These are phyloP conservation scores for Aciculoconidium aculeatum DNA, from an alignment of 805 yeast genomes.

Conservation along the genomic window DNA sequence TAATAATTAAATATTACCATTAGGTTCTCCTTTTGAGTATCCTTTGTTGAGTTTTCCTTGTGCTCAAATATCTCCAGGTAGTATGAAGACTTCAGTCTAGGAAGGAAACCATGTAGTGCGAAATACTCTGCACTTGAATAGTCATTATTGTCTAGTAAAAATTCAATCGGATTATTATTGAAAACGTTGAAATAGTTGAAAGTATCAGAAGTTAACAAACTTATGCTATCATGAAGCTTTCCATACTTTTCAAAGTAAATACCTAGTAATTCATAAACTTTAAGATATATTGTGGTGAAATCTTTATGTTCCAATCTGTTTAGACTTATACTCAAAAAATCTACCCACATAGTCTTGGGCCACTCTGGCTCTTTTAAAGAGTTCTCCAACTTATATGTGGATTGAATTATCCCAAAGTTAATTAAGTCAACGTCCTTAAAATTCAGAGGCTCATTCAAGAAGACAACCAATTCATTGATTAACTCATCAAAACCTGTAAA, in stretches of 20 bases:
- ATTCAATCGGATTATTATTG: conserved; percentile 1
- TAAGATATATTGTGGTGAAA: conserved; percentile 24
- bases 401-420: conserved; percentile 21
- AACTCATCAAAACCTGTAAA: conserved; percentile 19
- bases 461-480: conserved; percentile 17
- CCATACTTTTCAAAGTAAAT: neutral
- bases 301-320: conserved; percentile 22
- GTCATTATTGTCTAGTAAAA: conserved; percentile 20
- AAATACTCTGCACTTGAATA: conserved; percentile 29
- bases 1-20: neutral
- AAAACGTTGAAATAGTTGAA: conserved; percentile 1
- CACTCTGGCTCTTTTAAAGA: conserved; percentile 21
- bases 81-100: conserved; percentile 7
- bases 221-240: neutral
- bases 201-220: neutral
- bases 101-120: conserved; percentile 17
- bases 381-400: conserved; percentile 26
- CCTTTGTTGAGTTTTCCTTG: conserved; percentile 1
- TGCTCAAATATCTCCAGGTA: neutral
- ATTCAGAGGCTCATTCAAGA: conserved; percentile 10
- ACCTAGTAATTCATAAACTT: conserved; percentile 28
- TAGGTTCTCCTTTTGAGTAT: neutral
- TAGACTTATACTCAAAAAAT: conserved; percentile 22
- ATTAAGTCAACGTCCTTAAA: conserved; percentile 13
- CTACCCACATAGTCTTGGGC: conserved; percentile 37